Base-by-base conservation (phyloP, 2,329 filamentous ascomycete genomes). In the Podosphaera xanthii region DNA sequence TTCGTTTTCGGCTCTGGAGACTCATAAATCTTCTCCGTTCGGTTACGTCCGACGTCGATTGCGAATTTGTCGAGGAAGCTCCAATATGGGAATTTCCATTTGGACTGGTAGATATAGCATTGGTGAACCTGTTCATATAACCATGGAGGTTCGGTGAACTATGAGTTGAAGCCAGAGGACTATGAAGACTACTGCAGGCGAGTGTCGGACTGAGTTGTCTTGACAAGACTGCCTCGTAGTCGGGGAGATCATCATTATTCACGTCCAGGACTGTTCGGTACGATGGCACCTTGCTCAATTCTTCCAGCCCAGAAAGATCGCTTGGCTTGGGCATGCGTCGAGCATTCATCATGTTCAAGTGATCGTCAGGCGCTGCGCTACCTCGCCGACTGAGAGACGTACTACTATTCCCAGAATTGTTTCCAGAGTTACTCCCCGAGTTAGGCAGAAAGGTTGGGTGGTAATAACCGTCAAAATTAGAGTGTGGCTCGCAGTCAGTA, bases 221-320 rank as follows among this genome's bases (percentile, higher is more conserved):
- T 64, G 75, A 79, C 50, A 78, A 71, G 0, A 79, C 82, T 2
- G 82, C 77, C 59, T 77, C 72, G 67, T 89, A 89, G 67, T 86
- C 81, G 0, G 85, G 85, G 4, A 87, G 75, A 31, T 75, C 74
- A 5, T 75, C 70, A 50, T 74, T 74, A 56, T 72, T 75, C 74
- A 64, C 63, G 14, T 80, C 77, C 4, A 81, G 79, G 0, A 86
- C 86, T 0, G 86, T 89, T 14, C 78, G 77, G 68, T 90, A 90
- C 60, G 85, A 89, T 0, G 86, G 86, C 1, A 90, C 85, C 63
- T 84, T 84, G 68, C 76, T 84, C 49, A 89, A 72, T 63, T 81
- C 78, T 55, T 78, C 77, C 63, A 87, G 71, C 62, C 85, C 81
- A 22, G 75, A 72, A 48, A 74, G 73, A 59, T 82, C 77, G 56